These are phyloP conservation scores for Nyctanthes arbortristis DNA, from an alignment of 257 asterid species.

Conservation along the genomic window DNA sequence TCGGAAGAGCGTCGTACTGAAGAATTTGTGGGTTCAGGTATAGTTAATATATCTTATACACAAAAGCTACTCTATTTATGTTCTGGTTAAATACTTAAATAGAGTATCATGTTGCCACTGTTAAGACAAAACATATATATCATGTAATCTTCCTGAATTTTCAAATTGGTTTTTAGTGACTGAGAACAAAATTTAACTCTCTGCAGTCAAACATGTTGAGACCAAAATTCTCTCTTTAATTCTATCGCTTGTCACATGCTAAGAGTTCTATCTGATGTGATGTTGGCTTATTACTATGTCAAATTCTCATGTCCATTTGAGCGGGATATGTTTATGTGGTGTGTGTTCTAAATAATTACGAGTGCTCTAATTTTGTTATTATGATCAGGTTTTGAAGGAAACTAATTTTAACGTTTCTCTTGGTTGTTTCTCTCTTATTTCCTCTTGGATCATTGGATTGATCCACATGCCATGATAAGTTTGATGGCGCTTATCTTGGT, in stretches of 20 bases:
- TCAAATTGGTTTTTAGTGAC: neutral
- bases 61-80: slow-evolving; percentile 14
- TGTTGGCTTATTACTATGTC: slow-evolving; percentile 3
- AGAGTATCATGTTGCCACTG: slow-evolving; percentile 19
- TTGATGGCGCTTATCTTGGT: slow-evolving; percentile 7
- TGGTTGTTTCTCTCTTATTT: neutral
- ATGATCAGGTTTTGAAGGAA: slow-evolving; percentile 11
- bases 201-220: neutral
- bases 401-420: neutral
- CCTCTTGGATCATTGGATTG: neutral
- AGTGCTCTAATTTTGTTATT: slow-evolving; percentile 9
- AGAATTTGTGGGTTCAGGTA: slow-evolving; percentile 84
- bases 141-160: neutral
- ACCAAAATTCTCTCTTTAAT: neutral
- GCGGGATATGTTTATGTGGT: neutral
- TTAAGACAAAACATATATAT: neutral
- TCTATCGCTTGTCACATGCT: neutral
- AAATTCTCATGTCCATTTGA: neutral
- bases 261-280: neutral
- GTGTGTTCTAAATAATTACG: neutral
- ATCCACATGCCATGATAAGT: neutral
- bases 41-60: slow-evolving; percentile 27
- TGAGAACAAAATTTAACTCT: neutral
- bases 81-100: slow-evolving; percentile 17
- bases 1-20: slow-evolving; percentile 65